phyloP scores from a whole-genome alignment of 306 rosid species.

The Macrotyloma uniflorum region DNA sequence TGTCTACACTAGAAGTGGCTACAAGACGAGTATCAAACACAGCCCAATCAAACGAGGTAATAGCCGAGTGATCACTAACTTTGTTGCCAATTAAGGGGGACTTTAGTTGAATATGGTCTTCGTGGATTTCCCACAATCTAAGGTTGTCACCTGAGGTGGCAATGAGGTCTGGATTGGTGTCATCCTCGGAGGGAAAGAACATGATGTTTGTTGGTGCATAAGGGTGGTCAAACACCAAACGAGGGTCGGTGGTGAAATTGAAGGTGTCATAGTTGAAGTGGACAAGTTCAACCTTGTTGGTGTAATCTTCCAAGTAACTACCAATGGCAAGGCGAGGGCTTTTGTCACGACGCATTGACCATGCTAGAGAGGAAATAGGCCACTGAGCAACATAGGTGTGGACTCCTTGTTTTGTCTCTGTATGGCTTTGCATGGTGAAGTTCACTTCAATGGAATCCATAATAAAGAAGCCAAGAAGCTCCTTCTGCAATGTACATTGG shows the following conservation, averaged over 20 bases:
- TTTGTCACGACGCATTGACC: conserved; percentile 65
- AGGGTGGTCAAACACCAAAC: conserved; percentile 63
- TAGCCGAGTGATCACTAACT: conserved; percentile 52
- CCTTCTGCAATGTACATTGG: conserved; percentile 2
- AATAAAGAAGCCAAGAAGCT: neutral
- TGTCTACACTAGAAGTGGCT: conserved; percentile 63
- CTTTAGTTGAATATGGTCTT: conserved; percentile 60
- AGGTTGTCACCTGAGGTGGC: conserved; percentile 73
- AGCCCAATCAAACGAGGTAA: conserved; percentile 70
- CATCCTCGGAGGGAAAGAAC: conserved; percentile 68
- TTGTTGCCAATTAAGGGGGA: conserved; percentile 56
- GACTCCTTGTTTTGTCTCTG: conserved; percentile 48
- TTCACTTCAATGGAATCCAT: conserved; percentile 25
- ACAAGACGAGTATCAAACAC: conserved; percentile 44
- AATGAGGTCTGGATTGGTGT: conserved; percentile 54
- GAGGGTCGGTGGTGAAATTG: conserved; percentile 52
- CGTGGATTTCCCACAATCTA: conserved; percentile 67
- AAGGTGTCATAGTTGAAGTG: conserved; percentile 52
- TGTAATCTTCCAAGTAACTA: conserved; percentile 60
- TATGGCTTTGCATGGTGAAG: conserved; percentile 46
- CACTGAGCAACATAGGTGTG: conserved; percentile 59
- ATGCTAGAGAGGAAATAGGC: conserved; percentile 61
- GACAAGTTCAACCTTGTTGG: conserved; percentile 70
- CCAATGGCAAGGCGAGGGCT: conserved; percentile 60
- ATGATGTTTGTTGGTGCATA: conserved; percentile 69